Evolutionary conservation across 2,329 filamentous ascomycete species (phyloP).

Genomic region (Colletotrichum sp.): DNA sequence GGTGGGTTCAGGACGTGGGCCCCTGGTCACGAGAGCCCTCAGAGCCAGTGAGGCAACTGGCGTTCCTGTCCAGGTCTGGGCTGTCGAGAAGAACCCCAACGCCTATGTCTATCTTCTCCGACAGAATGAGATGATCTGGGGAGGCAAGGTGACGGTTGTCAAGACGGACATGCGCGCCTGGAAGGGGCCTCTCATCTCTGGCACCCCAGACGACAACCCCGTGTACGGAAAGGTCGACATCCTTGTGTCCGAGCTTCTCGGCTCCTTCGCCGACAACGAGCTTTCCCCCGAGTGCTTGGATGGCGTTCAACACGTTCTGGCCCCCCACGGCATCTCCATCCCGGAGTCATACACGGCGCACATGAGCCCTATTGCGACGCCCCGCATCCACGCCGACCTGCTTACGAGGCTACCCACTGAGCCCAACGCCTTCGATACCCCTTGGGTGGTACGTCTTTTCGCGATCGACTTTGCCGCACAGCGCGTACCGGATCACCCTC

Average conservation of each 20-base stretch:
- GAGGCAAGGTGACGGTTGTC: conserved; percentile 79
- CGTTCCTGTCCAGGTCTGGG: conserved; percentile 85
- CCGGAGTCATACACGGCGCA: conserved; percentile 93
- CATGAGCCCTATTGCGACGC: conserved; percentile 88
- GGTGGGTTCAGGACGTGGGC: conserved; percentile 90
- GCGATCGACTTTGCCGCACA: conserved; percentile 82
- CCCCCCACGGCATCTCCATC: conserved; percentile 86
- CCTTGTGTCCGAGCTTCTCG: conserved; percentile 89
- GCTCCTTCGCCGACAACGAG: conserved; percentile 97
- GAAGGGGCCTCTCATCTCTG: conserved; percentile 74
- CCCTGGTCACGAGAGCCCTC: conserved; percentile 86
- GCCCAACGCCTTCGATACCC: conserved; percentile 80
- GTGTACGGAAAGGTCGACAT: conserved; percentile 81
- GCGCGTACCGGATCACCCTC: conserved; percentile 57
- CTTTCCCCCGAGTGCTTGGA: conserved; percentile 96
- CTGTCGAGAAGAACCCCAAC: conserved; percentile 97
- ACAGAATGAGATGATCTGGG: conserved; percentile 86
- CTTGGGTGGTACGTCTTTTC: conserved; percentile 93
- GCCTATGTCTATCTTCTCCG: conserved; percentile 91
- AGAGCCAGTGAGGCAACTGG: conserved; percentile 78
- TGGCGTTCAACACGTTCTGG: conserved; percentile 90
- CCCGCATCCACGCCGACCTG: conserved; percentile 85
- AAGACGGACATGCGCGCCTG: conserved; percentile 98
- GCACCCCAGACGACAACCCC: conserved; percentile 45
- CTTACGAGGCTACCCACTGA: conserved; percentile 66